Conservation (phyloP, 352 stramenopile species). For the Pythium phragmitis region DNA sequence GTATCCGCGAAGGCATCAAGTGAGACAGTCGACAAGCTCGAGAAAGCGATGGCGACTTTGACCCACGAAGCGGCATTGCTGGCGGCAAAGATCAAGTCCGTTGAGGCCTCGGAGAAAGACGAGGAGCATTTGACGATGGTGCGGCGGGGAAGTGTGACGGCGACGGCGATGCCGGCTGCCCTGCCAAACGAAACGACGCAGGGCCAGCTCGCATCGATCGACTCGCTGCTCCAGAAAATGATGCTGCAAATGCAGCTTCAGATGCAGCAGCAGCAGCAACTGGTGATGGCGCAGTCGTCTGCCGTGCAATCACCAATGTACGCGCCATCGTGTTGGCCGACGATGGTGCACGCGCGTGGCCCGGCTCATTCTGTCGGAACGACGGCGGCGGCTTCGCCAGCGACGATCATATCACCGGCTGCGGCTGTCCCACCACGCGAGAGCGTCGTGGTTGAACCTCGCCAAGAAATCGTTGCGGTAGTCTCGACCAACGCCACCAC, state of each 20-base stretch:
- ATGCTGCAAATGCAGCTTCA: slow-evolving; percentile 63
- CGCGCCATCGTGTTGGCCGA: slow-evolving; percentile 11
- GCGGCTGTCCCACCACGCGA: background rate
- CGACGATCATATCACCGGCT: background rate
- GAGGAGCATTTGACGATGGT: background rate
- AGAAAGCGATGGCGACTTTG: background rate
- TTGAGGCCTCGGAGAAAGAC: background rate
- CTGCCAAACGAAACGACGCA: slow-evolving; percentile 13
- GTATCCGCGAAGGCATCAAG: slow-evolving; percentile 7
- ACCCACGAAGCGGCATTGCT: background rate
- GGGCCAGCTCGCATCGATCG: slow-evolving; percentile 38
- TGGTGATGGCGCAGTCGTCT: slow-evolving; percentile 14
- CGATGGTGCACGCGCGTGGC: background rate
- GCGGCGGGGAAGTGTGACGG: background rate
- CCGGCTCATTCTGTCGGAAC: background rate
- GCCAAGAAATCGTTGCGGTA: background rate
- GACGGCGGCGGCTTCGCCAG: background rate
- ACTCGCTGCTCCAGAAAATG: slow-evolving; percentile 61
- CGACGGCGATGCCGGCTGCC: background rate
- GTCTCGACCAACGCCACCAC: background rate
- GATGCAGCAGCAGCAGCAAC: slow-evolving; percentile 29
- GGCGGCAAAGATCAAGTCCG: slow-evolving; percentile 10
- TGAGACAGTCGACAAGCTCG: slow-evolving; percentile 9
- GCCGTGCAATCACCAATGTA: slow-evolving; percentile 1
- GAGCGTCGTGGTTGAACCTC: background rate